Evolutionary conservation across 2,329 filamentous ascomycete species (phyloP).

Genomic region (Neobulgaria alba): DNA sequence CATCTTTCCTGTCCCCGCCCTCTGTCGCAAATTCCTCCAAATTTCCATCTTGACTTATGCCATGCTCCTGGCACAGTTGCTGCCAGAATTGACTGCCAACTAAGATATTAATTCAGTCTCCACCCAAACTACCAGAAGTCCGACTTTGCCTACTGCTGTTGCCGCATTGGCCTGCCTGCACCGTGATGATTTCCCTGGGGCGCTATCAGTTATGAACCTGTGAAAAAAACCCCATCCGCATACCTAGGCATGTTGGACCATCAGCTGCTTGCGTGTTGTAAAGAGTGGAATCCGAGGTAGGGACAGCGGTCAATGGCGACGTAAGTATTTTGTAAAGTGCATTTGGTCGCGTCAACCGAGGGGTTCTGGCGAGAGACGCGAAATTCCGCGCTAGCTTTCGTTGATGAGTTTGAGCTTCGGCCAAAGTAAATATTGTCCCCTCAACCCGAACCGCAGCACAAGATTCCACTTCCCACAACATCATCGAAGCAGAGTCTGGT

Average conservation of each 20-base stretch:
- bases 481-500: too few species aligned
- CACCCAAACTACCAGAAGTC: slow-evolving; percentile 34
- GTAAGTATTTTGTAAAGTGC: too few species aligned
- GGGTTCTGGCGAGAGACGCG: slow-evolving; percentile 10
- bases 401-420: slow-evolving; percentile 4
- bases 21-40: slow-evolving; percentile 96
- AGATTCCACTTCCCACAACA: neutral
- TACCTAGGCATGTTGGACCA: slow-evolving; percentile 30
- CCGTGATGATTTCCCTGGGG: slow-evolving; percentile 91
- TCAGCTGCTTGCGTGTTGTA: slow-evolving; percentile 5
- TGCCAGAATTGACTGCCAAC: slow-evolving; percentile 99
- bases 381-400: slow-evolving; percentile 1
- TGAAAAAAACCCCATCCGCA: too few species aligned
- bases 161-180: slow-evolving; percentile 98
- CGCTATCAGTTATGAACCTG: slow-evolving; percentile 9
- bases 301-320: neutral
- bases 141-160: slow-evolving; percentile 98
- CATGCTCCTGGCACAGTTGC: slow-evolving; percentile 94
- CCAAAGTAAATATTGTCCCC: slow-evolving; percentile 15
- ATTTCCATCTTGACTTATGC: slow-evolving; percentile 95
- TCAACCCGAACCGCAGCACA: neutral
- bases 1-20: slow-evolving; percentile 94
- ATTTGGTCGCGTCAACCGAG: slow-evolving; percentile 8
- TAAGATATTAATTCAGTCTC: slow-evolving; percentile 30
- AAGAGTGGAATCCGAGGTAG: neutral